Conservation (phyloP, 1,284 basidiomycete species). For the Xanthoconium separans region DNA sequence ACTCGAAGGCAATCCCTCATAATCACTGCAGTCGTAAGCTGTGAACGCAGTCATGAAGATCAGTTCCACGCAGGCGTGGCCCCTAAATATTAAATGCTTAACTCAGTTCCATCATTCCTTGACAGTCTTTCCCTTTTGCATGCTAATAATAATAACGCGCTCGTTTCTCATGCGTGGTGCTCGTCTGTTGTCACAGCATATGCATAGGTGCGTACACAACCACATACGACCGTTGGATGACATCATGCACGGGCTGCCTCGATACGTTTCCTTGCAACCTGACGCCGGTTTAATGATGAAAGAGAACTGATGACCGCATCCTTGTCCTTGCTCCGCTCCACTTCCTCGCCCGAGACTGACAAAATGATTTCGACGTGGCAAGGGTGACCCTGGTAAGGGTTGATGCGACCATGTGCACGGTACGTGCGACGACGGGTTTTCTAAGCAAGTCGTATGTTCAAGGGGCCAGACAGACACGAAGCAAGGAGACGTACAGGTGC, state of each 20-base stretch:
- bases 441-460: slow-evolving; percentile 37
- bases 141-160: not conserved
- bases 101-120: not conserved
- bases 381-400: slow-evolving; percentile 89
- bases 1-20: not conserved
- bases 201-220: slow-evolving; percentile 35
- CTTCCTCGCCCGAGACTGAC: slow-evolving; percentile 72
- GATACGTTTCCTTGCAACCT: slow-evolving; percentile 80
- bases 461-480: not conserved
- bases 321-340: slow-evolving; percentile 89
- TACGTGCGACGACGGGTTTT: slow-evolving; percentile 99
- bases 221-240: slow-evolving; percentile 14
- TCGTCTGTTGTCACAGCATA: slow-evolving; percentile 26
- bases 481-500: slow-evolving; percentile 72
- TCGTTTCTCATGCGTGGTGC: not conserved
- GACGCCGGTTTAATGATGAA: slow-evolving; percentile 73
- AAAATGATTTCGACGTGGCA: slow-evolving; percentile 97
- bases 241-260: slow-evolving; percentile 62
- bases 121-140: slow-evolving; percentile 9
- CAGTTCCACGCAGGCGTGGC: slow-evolving; percentile 3
- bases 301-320: slow-evolving; percentile 52
- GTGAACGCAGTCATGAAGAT: not conserved
- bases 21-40: slow-evolving; percentile 9
- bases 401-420: slow-evolving; percentile 96
- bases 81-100: not conserved